These are phyloP conservation scores for Sarocladium strictum DNA, from an alignment of 2,329 filamentous ascomycete species.

Conservation along the genomic window DNA sequence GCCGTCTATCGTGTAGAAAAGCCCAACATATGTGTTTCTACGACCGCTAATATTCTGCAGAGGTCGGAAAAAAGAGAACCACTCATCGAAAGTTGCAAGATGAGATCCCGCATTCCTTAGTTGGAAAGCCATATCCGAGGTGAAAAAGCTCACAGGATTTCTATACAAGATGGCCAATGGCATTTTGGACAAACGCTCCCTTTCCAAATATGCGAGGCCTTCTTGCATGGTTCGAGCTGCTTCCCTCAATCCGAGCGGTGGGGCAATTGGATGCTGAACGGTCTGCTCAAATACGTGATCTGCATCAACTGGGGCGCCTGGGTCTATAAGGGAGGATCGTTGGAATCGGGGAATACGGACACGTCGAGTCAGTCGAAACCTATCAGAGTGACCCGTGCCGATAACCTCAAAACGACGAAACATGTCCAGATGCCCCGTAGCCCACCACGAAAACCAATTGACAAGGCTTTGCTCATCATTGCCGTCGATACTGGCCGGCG, in stretches of 20 bases:
- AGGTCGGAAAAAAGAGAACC: conserved; percentile 17
- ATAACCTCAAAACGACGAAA: conserved; percentile 51
- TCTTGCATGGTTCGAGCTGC: neutral
- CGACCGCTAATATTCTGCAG: neutral
- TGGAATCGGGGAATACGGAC: conserved; percentile 25
- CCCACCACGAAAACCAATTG: conserved; percentile 59
- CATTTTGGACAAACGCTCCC: neutral
- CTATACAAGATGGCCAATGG: conserved; percentile 23
- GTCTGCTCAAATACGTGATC: too few relatives aligned
- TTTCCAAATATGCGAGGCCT: neutral
- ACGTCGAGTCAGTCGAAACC: conserved; percentile 16
- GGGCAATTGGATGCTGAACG: neutral
- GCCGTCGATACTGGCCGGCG: conserved; percentile 41
- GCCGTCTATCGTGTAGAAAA: conserved; percentile 45
- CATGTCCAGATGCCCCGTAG: conserved; percentile 39
- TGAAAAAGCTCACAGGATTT: conserved; percentile 35
- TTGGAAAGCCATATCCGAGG: conserved; percentile 18
- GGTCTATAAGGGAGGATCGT: conserved; percentile 27
- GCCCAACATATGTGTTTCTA: conserved; percentile 24
- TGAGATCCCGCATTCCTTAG: conserved; percentile 15
- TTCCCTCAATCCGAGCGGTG: neutral
- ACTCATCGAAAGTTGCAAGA: conserved; percentile 18
- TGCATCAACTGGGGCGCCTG: conserved; percentile 21
- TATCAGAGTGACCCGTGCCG: conserved; percentile 23
- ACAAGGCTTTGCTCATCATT: conserved; percentile 58